Conservation (phyloP, 495 filamentous ascomycete genomes). For the Aspergillus bertholletiae region DNA sequence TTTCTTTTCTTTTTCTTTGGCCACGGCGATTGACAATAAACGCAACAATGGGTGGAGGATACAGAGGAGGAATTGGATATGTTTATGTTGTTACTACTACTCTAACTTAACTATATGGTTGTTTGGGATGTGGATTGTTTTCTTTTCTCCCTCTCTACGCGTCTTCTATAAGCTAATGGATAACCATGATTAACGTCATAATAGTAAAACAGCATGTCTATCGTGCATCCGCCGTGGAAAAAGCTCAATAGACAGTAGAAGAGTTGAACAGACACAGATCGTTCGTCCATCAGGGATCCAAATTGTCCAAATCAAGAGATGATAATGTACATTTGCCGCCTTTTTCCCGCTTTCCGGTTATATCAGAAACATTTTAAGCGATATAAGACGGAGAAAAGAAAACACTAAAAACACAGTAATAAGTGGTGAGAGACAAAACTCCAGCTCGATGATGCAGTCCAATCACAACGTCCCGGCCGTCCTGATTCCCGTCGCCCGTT, state of each 20-base stretch:
- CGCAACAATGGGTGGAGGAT: too few species aligned
- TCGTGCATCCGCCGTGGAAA: neutral
- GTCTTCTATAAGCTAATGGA: neutral
- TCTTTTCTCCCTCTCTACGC: too few species aligned
- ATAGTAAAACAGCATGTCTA: too few species aligned
- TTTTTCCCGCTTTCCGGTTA: slow-evolving; percentile 18
- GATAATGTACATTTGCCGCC: slow-evolving; percentile 46
- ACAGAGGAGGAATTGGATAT: too few species aligned
- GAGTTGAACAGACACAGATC: neutral
- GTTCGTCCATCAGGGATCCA: slow-evolving; percentile 16
- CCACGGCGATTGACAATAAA: too few species aligned
- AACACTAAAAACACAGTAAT: slow-evolving; percentile 20
- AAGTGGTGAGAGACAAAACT: slow-evolving; percentile 16
- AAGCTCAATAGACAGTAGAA: neutral
- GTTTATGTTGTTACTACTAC: too few species aligned
- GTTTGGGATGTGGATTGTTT: too few species aligned
- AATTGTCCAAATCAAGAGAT: slow-evolving; percentile 35
- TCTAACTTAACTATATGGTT: too few species aligned
- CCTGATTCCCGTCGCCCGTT: neutral
- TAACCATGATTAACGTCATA: neutral
- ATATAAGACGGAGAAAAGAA: slow-evolving; percentile 21
- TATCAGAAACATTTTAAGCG: slow-evolving; percentile 18
- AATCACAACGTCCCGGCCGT: slow-evolving; percentile 13
- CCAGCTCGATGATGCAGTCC: slow-evolving; percentile 24
- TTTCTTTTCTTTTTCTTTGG: too few species aligned